A percentile compares a stretch with the other conserved stretches of the same genome.
Conservation (phyloP, 2,329 filamentous ascomycete genomes). For the Dactylellina cionopaga region DNA sequence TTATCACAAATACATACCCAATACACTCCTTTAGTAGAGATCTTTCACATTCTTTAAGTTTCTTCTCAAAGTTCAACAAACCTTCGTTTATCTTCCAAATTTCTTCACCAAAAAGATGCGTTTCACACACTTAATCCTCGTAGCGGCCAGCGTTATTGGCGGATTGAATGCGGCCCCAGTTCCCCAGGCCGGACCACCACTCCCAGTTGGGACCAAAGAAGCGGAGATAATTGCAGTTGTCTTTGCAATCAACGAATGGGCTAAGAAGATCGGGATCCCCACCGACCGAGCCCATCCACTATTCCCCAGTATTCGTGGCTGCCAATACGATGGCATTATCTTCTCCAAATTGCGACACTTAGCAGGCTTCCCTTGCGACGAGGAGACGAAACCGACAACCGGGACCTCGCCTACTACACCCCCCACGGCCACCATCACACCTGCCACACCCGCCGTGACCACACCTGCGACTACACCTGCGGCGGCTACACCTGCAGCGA, state of each 20-base stretch:
- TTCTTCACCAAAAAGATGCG: background rate
- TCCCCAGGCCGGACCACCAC: background rate
- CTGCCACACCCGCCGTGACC: background rate
- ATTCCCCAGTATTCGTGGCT: slow-evolving; percentile 6
- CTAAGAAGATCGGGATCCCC: slow-evolving; percentile 4
- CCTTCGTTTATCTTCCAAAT: background rate
- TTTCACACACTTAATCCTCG: background rate
- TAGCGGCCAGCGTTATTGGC: background rate
- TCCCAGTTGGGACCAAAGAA: background rate
- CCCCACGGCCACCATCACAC: background rate
- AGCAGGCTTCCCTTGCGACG: slow-evolving; percentile 1
- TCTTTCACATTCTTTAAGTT: background rate
- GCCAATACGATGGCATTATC: slow-evolving; percentile 7
- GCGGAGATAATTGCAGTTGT: background rate
- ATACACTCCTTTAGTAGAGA: background rate
- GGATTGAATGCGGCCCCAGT: background rate
- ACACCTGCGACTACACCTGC: background rate
- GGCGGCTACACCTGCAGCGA: no score
- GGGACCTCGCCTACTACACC: background rate
- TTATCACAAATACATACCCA: no score
- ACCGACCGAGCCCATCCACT: slow-evolving; percentile 13
- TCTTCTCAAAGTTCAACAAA: background rate
- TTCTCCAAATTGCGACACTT: background rate
- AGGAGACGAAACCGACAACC: background rate
- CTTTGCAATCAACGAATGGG: slow-evolving; percentile 14